These are phyloP conservation scores for Verbascum thapsus DNA, from an alignment of 257 asterid species.

Conservation along the genomic window DNA sequence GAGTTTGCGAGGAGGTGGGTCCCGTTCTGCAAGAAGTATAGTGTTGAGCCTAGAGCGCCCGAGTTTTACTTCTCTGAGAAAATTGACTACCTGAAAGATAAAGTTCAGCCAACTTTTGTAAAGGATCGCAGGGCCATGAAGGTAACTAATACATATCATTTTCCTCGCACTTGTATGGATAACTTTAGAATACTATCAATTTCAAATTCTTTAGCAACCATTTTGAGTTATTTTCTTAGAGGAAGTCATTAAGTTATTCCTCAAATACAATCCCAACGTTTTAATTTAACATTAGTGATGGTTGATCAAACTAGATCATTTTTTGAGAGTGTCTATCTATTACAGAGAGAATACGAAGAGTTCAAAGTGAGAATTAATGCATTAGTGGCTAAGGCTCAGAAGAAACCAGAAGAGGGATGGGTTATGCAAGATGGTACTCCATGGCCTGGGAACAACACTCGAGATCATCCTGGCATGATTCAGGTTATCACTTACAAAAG, in stretches of 20 bases:
- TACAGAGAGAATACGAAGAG: slow-evolving; percentile 87
- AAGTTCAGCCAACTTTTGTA: slow-evolving; percentile 77
- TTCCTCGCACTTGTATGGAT: background rate
- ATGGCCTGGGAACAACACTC: slow-evolving; percentile 88
- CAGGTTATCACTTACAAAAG: slow-evolving; percentile 44
- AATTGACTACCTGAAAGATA: slow-evolving; percentile 78
- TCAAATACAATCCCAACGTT: too few relatives aligned
- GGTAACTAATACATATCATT: slow-evolving; percentile 37
- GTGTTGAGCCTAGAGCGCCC: slow-evolving; percentile 79
- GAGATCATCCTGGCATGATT: slow-evolving; percentile 93
- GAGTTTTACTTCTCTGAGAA: slow-evolving; percentile 80
- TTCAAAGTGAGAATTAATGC: slow-evolving; percentile 78
- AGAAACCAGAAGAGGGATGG: slow-evolving; percentile 94
- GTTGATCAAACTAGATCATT: slow-evolving; percentile 12
- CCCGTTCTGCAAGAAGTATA: slow-evolving; percentile 78
- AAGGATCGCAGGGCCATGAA: slow-evolving; percentile 93
- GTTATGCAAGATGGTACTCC: slow-evolving; percentile 90
- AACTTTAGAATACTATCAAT: too few relatives aligned
- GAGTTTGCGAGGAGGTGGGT: slow-evolving; percentile 92
- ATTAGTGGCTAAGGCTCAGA: slow-evolving; percentile 79
- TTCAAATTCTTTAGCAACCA: too few relatives aligned
- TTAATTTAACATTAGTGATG: background rate
- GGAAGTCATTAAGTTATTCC: too few relatives aligned
- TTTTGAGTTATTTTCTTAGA: too few relatives aligned
- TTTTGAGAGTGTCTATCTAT: slow-evolving; percentile 12